Conservation (phyloP, 202 grass and related monocot species). For the Schoenoplectus tabernaemontani region DNA sequence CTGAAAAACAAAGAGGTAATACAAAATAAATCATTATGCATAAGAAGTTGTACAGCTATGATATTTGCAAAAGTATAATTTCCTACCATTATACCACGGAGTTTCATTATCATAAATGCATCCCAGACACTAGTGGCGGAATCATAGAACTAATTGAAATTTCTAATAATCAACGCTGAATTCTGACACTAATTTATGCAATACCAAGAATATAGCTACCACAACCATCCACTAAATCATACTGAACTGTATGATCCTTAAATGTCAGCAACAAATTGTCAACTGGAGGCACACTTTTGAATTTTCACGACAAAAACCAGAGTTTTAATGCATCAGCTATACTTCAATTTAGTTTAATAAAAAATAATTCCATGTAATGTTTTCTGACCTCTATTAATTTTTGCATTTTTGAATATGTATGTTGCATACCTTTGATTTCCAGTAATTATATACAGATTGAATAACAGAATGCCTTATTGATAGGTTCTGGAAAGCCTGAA, state of each 20-base stretch:
- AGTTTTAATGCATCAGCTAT: background rate
- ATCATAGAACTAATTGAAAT: background rate
- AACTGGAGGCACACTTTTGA: background rate
- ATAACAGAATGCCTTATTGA: slow-evolving; percentile 59
- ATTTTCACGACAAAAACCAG: background rate
- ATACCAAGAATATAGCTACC: background rate
- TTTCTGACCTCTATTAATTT: background rate
- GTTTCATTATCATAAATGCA: background rate
- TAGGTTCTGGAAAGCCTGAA: slow-evolving; percentile 76
- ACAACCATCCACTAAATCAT: background rate
- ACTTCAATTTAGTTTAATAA: background rate
- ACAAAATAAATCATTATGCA: slow-evolving; percentile 8
- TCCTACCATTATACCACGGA: background rate
- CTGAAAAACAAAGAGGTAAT: slow-evolving; percentile 41
- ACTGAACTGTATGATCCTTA: background rate
- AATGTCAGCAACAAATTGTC: background rate
- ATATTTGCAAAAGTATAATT: background rate
- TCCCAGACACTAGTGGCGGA: background rate
- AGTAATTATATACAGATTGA: slow-evolving; percentile 91
- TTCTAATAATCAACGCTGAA: background rate
- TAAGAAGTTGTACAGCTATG: background rate
- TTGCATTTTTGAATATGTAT: slow-evolving; percentile 2
- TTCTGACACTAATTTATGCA: background rate
- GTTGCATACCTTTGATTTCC: slow-evolving; percentile 80
- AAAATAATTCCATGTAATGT: background rate